Base-by-base conservation (phyloP, 805 yeast genomes). In the Ogataea sp. region DNA sequence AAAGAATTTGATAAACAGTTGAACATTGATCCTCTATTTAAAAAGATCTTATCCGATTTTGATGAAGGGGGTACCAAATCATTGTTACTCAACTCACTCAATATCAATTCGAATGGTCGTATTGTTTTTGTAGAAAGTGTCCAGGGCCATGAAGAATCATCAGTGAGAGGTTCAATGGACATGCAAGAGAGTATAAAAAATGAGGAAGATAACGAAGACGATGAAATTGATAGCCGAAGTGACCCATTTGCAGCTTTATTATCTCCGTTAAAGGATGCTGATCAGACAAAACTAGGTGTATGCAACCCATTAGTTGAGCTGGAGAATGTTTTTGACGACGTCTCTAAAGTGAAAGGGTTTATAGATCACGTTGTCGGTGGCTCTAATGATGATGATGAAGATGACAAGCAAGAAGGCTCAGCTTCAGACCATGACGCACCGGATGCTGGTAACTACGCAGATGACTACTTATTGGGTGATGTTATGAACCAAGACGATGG, bases 1-100 rank as follows among this genome's bases (percentile, higher is more conserved):
- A 76, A 73, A 49, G 71, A 75, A 42, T 58, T 79, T 36, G 87
- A 80, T 37, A 75, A 75, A 52, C 87, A 80, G 49, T 57, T 79
- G 18, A 70, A 70, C 27, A 78, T 81, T 28, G 90, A 83, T 58
- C 90, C 90, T 0, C 62, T 83, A 23, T 83, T 83, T 57, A 81
- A 80, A 48, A 80, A 79, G 51, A 82, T 86, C 1, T 62, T 83
- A 37, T 77, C 87, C 0, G 89, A 82, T 38, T 83, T 83, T 49
- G 93, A 83, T 55, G 90, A 83, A 61, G 89, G 89, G 30, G 90
- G 93, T 3, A 80, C 90, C 7, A 83, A 80, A 51, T 75, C 84
- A 43, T 62, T 83, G 37, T 58, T 83, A 32, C 54, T 80, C 44
- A 83, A 83, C 45, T 74, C 84, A 0, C 65, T 83, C 34, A 67